These are phyloP conservation scores for Nannochloropsis limnetica DNA, from an alignment of 352 stramenopile species.

Conservation along the genomic window DNA sequence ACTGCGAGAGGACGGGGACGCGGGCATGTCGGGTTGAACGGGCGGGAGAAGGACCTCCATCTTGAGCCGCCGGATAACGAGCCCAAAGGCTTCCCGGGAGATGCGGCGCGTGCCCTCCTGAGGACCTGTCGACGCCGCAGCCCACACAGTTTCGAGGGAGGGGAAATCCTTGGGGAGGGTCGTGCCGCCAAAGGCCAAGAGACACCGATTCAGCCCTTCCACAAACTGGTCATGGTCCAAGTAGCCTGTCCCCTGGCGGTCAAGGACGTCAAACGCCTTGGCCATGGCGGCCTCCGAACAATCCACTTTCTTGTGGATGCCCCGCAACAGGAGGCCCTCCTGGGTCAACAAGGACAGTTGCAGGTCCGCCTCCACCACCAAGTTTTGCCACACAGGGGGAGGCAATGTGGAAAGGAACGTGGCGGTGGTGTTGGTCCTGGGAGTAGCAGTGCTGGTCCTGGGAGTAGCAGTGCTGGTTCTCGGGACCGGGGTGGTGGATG, in stretches of 20 bases:
- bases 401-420: background rate
- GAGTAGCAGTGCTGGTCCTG: background rate
- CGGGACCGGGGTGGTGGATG: too few species aligned
- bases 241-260: background rate
- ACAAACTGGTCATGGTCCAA: background rate
- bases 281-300: background rate
- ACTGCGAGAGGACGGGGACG: background rate
- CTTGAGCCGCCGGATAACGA: background rate
- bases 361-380: background rate
- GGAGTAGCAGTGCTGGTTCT: background rate
- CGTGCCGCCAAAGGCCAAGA: background rate
- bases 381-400: background rate
- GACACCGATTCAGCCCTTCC: background rate
- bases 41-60: background rate
- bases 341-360: background rate
- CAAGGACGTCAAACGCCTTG: slow-evolving; percentile 1
- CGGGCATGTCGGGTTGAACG: background rate
- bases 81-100: background rate
- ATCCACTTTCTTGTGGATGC: slow-evolving; percentile 20
- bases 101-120: background rate
- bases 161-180: background rate
- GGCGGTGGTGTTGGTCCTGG: background rate
- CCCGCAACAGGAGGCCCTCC: background rate
- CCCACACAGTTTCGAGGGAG: background rate
- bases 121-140: background rate